Evolutionary conservation across 2,329 filamentous ascomycete species (phyloP), one percentile per base, ranked within the genome.

Genomic region (Fusarium temperatum): DNA sequence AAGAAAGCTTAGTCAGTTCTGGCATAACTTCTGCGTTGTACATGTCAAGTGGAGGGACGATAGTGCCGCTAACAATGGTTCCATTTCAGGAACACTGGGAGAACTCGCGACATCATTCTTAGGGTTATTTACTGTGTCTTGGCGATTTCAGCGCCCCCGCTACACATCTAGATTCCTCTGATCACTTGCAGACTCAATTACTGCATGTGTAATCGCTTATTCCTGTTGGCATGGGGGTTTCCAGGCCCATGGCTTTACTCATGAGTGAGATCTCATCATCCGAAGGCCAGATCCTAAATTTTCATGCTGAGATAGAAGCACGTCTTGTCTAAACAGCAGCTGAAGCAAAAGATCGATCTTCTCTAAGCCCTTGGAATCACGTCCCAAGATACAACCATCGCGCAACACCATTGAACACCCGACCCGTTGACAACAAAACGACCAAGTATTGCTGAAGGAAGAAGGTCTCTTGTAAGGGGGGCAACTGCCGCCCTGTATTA

Each of bases 111-210:
- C 4, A 14, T 11, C 1, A 22, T 13, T 17, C 8, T 18, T 36
- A 0, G 35, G 0, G 1, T 36, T 36, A 9, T 9, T 35, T 1
- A 15, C 0, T 35, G 32, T 35, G 0, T 1, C 32, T 35, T 35
- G 32, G 32, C 6, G 6, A 15, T 15, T 35, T 35, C 0, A 15
- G 14, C 6, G 32, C 0, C 32, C 32, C 32, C 1, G 32, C 0
- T 35, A 0, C 13, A 3, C 0, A 0, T 35, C 13, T 35, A 35
- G 32, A 35, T 15, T 15, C 32, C 1, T 35, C 32, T 36, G 9
- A 12, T 41, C 20, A 22, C 0, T 3, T 1, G 20, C 8, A 2
- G 4, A 13, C 38, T 41, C 12, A 2, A 14, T 7, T 0, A 0
- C 12, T 41, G 20, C 38, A 0, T 8, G 11, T 13, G 20, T 41